Evolutionary conservation across 257 asterid genomes (phyloP).

Genomic region (Knoxia roxburghii): DNA sequence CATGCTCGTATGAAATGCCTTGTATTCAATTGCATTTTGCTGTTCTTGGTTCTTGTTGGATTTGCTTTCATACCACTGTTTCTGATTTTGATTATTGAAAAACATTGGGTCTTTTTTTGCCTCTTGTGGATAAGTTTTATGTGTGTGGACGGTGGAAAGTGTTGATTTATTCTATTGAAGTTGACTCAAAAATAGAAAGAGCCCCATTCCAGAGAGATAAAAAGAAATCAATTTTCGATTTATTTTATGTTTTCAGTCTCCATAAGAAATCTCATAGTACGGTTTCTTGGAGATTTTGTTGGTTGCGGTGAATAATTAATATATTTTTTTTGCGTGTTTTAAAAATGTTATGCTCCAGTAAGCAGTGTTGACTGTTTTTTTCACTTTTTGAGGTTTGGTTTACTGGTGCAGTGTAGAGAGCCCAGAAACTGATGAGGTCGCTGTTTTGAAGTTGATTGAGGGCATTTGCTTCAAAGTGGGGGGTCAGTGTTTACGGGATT

Average conservation of each 20-base stretch:
- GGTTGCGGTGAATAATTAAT: constrained; percentile 6
- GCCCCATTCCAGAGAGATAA: constrained; percentile 11
- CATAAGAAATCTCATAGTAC: not conserved
- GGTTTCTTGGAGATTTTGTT: constrained; percentile 25
- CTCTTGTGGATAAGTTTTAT: constrained; percentile 37
- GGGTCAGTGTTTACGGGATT: constrained; percentile 17
- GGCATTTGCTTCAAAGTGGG: constrained; percentile 14
- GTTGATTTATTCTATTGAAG: constrained; percentile 30
- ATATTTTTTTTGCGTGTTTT: not conserved
- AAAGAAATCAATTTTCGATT: not conserved
- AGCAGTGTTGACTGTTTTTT: constrained; percentile 7
- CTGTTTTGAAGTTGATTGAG: constrained; percentile 30
- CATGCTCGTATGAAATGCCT: not conserved
- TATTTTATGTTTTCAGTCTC: constrained; percentile 11
- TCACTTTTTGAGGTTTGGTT: constrained; percentile 4
- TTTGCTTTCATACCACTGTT: constrained; percentile 28
- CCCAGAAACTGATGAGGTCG: constrained; percentile 23
- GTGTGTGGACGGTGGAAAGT: constrained; percentile 39
- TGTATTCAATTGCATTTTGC: constrained; percentile 11
- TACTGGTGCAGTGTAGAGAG: constrained; percentile 36
- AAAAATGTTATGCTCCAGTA: constrained; percentile 1
- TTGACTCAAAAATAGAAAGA: constrained; percentile 37
- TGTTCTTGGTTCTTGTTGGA: not conserved
- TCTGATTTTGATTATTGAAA: constrained; percentile 11
- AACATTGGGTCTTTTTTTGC: constrained; percentile 26